Conservation (phyloP, 345 rosid genomes). For the Leavenworthia alabamica region DNA sequence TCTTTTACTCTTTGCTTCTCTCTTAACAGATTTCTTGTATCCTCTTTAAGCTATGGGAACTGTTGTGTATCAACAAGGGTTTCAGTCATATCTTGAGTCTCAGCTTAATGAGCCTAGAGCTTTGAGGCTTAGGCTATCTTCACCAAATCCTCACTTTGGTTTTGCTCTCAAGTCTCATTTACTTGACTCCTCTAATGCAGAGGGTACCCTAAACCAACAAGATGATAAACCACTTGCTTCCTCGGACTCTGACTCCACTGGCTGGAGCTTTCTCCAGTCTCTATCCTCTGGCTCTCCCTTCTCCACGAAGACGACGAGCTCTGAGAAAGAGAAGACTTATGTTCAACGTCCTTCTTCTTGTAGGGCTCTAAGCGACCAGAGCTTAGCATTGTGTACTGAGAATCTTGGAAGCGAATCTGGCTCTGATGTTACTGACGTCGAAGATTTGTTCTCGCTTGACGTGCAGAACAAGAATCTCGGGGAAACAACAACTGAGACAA, state of each 20-base stretch:
- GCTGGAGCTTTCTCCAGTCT: constrained; percentile 55
- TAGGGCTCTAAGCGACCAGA: constrained; percentile 51
- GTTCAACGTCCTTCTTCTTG: constrained; percentile 42
- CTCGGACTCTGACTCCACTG: constrained; percentile 30
- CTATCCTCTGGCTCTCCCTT: constrained; percentile 18
- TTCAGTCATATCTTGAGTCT: constrained; percentile 50
- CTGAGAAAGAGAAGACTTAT: constrained; percentile 33
- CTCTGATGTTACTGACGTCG: constrained; percentile 38
- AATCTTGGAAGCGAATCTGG: constrained; percentile 81
- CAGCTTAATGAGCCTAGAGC: constrained; percentile 49
- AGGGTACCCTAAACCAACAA: constrained; percentile 10
- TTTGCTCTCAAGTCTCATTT: constrained; percentile 36
- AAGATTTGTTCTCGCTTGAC: constrained; percentile 34
- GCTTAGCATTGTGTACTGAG: constrained; percentile 86
- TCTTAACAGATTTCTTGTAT: neutral
- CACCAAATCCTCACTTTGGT: constrained; percentile 38
- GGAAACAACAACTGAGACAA: constrained; percentile 25
- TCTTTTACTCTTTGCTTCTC: constrained; percentile 6
- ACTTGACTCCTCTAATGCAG: constrained; percentile 29
- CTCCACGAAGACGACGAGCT: neutral
- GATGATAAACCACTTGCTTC: constrained; percentile 8
- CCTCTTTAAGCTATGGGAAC: constrained; percentile 47
- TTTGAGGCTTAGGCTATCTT: constrained; percentile 52
- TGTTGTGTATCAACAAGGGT: constrained; percentile 56
- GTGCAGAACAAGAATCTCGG: constrained; percentile 10